A percentile compares a stretch with the other conserved stretches of the same genome.
phyloP scores from a whole-genome alignment of 495 filamentous ascomycete genomes.

The Daldinia decipiens region DNA sequence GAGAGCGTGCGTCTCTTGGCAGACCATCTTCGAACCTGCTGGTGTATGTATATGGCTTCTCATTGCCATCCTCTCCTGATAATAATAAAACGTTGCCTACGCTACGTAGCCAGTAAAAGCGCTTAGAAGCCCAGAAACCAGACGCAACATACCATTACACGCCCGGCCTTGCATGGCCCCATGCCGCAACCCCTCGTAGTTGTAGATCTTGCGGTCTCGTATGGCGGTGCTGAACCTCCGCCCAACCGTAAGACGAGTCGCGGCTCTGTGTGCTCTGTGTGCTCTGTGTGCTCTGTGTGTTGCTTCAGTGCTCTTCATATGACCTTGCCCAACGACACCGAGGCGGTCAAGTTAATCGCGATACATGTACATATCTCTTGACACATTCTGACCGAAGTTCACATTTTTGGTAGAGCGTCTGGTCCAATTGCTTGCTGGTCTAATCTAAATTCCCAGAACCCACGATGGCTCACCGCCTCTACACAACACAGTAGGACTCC shows the following conservation, averaged over 20 bases:
- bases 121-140: slow-evolving; percentile 21
- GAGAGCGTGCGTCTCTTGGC: slow-evolving; percentile 12
- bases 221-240: slow-evolving; percentile 35
- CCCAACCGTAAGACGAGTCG: slow-evolving; percentile 31
- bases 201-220: slow-evolving; percentile 41
- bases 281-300: neutral
- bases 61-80: slow-evolving; percentile 26
- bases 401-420: slow-evolving; percentile 13
- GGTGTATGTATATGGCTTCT: slow-evolving; percentile 2
- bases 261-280: slow-evolving; percentile 3
- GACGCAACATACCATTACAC: slow-evolving; percentile 45
- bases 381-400: slow-evolving; percentile 20
- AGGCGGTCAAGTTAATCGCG: slow-evolving; percentile 17
- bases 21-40: slow-evolving; percentile 9
- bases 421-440: slow-evolving; percentile 25
- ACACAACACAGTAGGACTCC: slow-evolving; percentile 1
- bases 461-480: slow-evolving; percentile 37
- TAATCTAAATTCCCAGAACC: slow-evolving; percentile 10
- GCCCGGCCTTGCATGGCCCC: slow-evolving; percentile 43
- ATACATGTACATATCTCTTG: slow-evolving; percentile 20
- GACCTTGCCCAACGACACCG: slow-evolving; percentile 7
- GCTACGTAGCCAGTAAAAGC: slow-evolving; percentile 32
- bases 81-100: slow-evolving; percentile 35
- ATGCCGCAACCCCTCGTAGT: slow-evolving; percentile 32
- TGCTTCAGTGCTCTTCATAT: neutral